Conservation (phyloP, 2,329 filamentous ascomycete genomes). For the Uncinocarpus reesii region DNA sequence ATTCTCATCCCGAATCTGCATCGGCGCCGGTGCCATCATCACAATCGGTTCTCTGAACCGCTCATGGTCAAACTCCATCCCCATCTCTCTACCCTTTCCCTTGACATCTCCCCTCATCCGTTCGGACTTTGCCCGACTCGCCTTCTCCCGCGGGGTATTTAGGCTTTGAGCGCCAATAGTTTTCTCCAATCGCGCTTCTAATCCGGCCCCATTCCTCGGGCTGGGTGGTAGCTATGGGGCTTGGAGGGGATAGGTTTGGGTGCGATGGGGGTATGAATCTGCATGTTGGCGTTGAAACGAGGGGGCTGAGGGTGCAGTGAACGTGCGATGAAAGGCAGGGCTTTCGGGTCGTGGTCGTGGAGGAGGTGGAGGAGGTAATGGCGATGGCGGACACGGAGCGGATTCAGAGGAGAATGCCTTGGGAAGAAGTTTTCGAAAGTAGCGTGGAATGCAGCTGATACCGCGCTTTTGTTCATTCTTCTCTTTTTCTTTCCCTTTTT, state of each 20-base stretch:
- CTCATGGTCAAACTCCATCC: neutral
- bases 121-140: neutral
- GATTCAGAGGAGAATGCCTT: constrained; percentile 5
- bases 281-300: neutral
- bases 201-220: neutral
- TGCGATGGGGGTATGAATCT: neutral
- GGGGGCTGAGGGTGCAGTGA: neutral
- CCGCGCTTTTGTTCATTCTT: neutral
- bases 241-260: neutral
- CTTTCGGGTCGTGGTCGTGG: neutral
- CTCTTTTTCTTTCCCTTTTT: neutral
- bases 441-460: neutral
- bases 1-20: constrained; percentile 7
- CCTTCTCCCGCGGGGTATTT: neutral
- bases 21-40: neutral
- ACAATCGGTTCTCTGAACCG: neutral
- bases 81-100: neutral
- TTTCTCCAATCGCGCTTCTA: neutral
- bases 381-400: neutral
- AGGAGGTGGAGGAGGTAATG: neutral
- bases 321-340: neutral
- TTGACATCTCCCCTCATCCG: neutral
- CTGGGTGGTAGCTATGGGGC: neutral
- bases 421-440: constrained; percentile 4
- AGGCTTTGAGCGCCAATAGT: neutral